Conservation (phyloP, 441 rosid species). For the Euphorbia celastroides region DNA sequence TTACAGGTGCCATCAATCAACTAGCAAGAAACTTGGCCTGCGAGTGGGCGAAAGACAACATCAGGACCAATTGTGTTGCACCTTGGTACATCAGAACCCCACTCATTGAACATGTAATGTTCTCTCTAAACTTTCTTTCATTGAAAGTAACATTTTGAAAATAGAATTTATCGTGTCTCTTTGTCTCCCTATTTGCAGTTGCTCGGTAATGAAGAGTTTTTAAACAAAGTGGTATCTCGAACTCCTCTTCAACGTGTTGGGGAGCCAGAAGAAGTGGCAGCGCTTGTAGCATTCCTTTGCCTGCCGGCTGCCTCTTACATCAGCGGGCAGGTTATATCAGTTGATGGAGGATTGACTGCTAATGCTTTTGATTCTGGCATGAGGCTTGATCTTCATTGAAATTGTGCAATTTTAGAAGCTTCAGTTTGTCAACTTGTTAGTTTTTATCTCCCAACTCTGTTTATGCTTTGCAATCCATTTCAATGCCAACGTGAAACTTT, state of each 20-base stretch:
- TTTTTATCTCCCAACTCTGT: no score
- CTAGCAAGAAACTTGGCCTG: slow-evolving; percentile 75
- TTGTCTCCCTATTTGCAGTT: slow-evolving; percentile 56
- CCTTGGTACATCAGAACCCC: slow-evolving; percentile 70
- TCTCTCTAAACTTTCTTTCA: no score
- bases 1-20: slow-evolving; percentile 74
- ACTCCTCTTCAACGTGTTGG: no score
- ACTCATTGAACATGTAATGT: slow-evolving; percentile 8
- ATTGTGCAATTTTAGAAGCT: no score
- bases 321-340: slow-evolving; percentile 65
- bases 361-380: no score
- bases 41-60: slow-evolving; percentile 87
- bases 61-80: slow-evolving; percentile 68
- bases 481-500: no score
- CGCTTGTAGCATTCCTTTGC: slow-evolving; percentile 68
- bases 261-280: slow-evolving; percentile 69
- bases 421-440: no score
- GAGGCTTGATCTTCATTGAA: no score
- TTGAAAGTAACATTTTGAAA: no score
- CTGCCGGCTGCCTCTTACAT: slow-evolving; percentile 72
- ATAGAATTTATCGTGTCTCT: slow-evolving; percentile 8
- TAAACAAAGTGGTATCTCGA: no score
- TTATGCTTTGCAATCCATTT: no score
- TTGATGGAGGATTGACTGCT: slow-evolving; percentile 62
- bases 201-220: no score